Evolutionary conservation across 2,329 filamentous ascomycete genomes (phyloP).

Genomic region (Rhexocercosporidium sp.): DNA sequence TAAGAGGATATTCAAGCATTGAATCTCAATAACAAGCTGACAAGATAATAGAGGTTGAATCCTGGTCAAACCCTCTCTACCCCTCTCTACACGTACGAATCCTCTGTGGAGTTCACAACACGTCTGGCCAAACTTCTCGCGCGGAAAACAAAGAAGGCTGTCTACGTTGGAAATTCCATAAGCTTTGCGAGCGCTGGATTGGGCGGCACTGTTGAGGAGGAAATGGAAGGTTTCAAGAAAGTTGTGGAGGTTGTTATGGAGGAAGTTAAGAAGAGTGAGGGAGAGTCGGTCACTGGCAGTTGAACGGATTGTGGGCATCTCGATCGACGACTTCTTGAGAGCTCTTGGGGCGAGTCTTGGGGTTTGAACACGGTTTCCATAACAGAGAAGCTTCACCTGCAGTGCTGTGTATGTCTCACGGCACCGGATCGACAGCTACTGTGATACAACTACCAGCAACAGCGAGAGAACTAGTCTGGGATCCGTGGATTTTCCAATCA

Average conservation of each 20-base stretch:
- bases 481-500: no score
- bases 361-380: neutral
- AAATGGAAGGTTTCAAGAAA: slow-evolving; percentile 84
- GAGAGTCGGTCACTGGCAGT: slow-evolving; percentile 23
- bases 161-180: slow-evolving; percentile 91
- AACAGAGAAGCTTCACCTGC: slow-evolving; percentile 7
- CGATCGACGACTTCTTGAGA: neutral
- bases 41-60: slow-evolving; percentile 37
- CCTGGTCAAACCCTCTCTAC: slow-evolving; percentile 74
- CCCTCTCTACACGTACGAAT: slow-evolving; percentile 75
- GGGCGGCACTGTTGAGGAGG: slow-evolving; percentile 86
- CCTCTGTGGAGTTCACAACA: slow-evolving; percentile 84
- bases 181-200: slow-evolving; percentile 75
- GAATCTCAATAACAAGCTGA: slow-evolving; percentile 25
- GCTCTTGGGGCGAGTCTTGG: no score
- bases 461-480: neutral
- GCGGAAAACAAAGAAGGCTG: slow-evolving; percentile 71
- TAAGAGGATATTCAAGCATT: slow-evolving; percentile 48
- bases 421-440: slow-evolving; percentile 3
- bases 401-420: neutral
- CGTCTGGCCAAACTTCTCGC: slow-evolving; percentile 84
- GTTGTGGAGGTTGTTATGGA: slow-evolving; percentile 73
- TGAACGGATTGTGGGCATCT: neutral
- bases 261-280: slow-evolving; percentile 51
- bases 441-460: neutral